Conservation (phyloP, 1,139 yeast genomes). For the Arxiozyma bovina region DNA sequence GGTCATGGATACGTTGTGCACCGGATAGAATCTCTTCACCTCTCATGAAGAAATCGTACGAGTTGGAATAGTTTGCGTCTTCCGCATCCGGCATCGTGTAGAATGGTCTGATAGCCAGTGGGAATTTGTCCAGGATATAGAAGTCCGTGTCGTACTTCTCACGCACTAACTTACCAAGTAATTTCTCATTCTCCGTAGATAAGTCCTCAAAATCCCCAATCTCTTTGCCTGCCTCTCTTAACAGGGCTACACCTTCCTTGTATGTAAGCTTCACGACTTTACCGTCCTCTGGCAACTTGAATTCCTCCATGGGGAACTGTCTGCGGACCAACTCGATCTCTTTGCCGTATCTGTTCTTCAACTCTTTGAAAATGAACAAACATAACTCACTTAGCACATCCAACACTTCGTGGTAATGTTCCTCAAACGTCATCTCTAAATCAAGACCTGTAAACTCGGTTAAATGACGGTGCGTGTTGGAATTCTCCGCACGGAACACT, state of each 20-base stretch:
- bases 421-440: slow-evolving; percentile 96
- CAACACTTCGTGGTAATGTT: slow-evolving; percentile 92
- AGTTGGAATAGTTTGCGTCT: slow-evolving; percentile 86
- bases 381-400: slow-evolving; percentile 79
- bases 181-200: slow-evolving; percentile 87
- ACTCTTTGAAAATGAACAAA: slow-evolving; percentile 76
- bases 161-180: slow-evolving; percentile 82
- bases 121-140: slow-evolving; percentile 96
- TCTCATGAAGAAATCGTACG: slow-evolving; percentile 98
- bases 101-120: slow-evolving; percentile 91
- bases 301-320: slow-evolving; percentile 96
- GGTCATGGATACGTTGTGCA: slow-evolving; percentile 97
- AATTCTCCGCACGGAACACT: slow-evolving; percentile 97
- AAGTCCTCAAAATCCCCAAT: slow-evolving; percentile 83
- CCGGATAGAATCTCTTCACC: slow-evolving; percentile 98
- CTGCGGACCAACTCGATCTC: slow-evolving; percentile 87
- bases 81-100: slow-evolving; percentile 98
- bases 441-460: slow-evolving; percentile 97
- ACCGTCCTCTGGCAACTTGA: slow-evolving; percentile 79
- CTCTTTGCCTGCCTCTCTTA: slow-evolving; percentile 72
- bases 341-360: slow-evolving; percentile 65
- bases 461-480: slow-evolving; percentile 98
- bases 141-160: slow-evolving; percentile 95
- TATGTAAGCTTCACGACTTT: slow-evolving; percentile 86
- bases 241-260: slow-evolving; percentile 82